Percentiles rank a stretch among this genome's conserved stretches.
Evolutionary conservation across 495 filamentous ascomycete genomes (phyloP).

Genomic region (Tuber melanosporum): DNA sequence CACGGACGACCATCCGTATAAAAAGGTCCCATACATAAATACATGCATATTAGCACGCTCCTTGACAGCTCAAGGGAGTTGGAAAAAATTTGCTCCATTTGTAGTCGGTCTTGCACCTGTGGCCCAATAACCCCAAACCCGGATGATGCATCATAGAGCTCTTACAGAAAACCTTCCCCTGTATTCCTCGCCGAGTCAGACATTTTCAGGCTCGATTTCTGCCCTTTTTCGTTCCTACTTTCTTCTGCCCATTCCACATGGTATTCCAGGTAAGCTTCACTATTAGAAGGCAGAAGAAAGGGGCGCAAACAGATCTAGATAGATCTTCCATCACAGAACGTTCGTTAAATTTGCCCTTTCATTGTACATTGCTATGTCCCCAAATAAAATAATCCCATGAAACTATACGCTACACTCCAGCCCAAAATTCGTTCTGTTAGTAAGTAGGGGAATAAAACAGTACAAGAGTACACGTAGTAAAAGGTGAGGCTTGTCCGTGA

Average conservation of each 20-base stretch:
- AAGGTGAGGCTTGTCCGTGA: background rate
- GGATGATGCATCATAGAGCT: background rate
- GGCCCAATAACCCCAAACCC: background rate
- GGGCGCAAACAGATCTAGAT: background rate
- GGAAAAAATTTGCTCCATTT: background rate
- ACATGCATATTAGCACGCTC: background rate
- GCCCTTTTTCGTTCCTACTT: background rate
- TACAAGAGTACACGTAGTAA: background rate
- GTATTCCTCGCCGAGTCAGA: background rate
- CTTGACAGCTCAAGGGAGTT: background rate
- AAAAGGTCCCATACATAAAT: no score
- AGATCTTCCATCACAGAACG: background rate
- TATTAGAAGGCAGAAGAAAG: background rate
- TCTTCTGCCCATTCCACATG: background rate
- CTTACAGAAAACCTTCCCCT: background rate
- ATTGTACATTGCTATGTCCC: no score
- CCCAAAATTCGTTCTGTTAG: background rate
- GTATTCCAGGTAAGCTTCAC: background rate
- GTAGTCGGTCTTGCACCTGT: background rate
- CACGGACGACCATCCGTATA: no score
- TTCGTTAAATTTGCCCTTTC: no score
- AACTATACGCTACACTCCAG: background rate
- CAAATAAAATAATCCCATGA: background rate
- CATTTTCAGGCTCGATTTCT: background rate
- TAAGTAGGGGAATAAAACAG: background rate